Evolutionary conservation across 2,329 filamentous ascomycete species (phyloP).

Genomic region (Penicillium sp.): DNA sequence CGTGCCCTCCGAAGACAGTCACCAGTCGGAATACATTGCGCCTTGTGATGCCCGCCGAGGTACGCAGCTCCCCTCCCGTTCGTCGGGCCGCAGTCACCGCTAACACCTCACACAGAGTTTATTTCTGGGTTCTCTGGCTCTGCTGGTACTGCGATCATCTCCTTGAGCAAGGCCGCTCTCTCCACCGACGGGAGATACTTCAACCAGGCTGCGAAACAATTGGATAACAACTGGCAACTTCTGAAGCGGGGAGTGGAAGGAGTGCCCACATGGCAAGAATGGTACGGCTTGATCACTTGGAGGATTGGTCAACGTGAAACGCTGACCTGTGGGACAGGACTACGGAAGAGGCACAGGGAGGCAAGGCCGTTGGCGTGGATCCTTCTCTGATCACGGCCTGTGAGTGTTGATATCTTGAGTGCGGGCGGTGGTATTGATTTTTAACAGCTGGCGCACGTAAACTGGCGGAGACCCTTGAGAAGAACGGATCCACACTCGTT

Average conservation of each 20-base stretch:
- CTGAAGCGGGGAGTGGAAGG: slow-evolving; percentile 92
- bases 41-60: slow-evolving; percentile 87
- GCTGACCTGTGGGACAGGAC: slow-evolving; percentile 47
- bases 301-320: neutral
- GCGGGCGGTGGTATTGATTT: slow-evolving; percentile 9
- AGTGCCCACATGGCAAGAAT: slow-evolving; percentile 97
- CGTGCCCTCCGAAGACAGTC: slow-evolving; percentile 93
- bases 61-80: slow-evolving; percentile 33
- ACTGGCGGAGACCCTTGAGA: slow-evolving; percentile 82
- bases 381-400: slow-evolving; percentile 77
- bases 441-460: slow-evolving; percentile 65
- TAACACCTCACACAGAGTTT: slow-evolving; percentile 57
- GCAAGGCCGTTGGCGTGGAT: slow-evolving; percentile 88
- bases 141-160: slow-evolving; percentile 88
- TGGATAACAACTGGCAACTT: slow-evolving; percentile 87
- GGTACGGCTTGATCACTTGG: slow-evolving; percentile 53
- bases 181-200: slow-evolving; percentile 97
- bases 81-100: slow-evolving; percentile 9
- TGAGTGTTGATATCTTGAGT: slow-evolving; percentile 31
- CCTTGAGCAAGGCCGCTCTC: slow-evolving; percentile 79
- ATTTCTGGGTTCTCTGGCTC: slow-evolving; percentile 95
- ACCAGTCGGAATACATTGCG: slow-evolving; percentile 97
- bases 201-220: slow-evolving; percentile 89
- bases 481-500: slow-evolving; percentile 73
- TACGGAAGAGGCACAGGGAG: slow-evolving; percentile 79